phyloP scores from a whole-genome alignment of 73 alveolate species.

The Diophrys appendiculata region DNA sequence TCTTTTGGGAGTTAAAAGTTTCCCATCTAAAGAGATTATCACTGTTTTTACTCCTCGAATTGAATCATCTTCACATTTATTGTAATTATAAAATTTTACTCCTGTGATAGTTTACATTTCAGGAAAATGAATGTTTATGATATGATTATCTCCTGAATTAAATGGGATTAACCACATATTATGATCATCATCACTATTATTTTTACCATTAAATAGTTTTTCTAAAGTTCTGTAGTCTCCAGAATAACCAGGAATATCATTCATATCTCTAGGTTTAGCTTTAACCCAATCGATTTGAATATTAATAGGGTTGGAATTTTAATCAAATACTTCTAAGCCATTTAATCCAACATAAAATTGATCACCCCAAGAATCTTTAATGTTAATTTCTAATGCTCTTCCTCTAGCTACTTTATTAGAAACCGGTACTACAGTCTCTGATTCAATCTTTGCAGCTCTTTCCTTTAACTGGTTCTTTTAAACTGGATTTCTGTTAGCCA shows the following conservation, averaged over 20 bases:
- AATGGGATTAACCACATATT: constrained; percentile 84
- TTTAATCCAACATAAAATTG: constrained; percentile 79
- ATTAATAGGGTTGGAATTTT: constrained; percentile 34
- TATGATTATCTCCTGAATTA: constrained; percentile 60
- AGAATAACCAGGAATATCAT: constrained; percentile 52
- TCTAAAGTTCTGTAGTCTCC: constrained; percentile 82
- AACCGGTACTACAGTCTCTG: too few relatives aligned
- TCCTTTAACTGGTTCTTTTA: too few relatives aligned
- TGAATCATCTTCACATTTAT: constrained; percentile 77
- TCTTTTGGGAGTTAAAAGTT: constrained; percentile 56
- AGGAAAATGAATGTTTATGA: constrained; percentile 55
- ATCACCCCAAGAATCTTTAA: constrained; percentile 81
- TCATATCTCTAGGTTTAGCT: constrained; percentile 79
- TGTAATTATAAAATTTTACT: constrained; percentile 60
- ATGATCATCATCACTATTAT: constrained; percentile 74
- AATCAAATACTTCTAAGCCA: constrained; percentile 77
- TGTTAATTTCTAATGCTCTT: constrained; percentile 34
- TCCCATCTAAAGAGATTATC: constrained; percentile 56
- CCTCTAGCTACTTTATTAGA: not conserved
- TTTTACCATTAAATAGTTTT: constrained; percentile 65
- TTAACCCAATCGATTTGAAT: constrained; percentile 42
- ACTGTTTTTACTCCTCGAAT: constrained; percentile 74
- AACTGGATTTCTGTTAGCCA: too few relatives aligned
- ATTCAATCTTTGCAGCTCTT: too few relatives aligned
- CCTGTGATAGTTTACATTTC: constrained; percentile 48